Percentiles rank a stretch among this genome's conserved stretches.
Conservation (phyloP, 2,329 filamentous ascomycete genomes). For the Cordyceps fumosorosea region DNA sequence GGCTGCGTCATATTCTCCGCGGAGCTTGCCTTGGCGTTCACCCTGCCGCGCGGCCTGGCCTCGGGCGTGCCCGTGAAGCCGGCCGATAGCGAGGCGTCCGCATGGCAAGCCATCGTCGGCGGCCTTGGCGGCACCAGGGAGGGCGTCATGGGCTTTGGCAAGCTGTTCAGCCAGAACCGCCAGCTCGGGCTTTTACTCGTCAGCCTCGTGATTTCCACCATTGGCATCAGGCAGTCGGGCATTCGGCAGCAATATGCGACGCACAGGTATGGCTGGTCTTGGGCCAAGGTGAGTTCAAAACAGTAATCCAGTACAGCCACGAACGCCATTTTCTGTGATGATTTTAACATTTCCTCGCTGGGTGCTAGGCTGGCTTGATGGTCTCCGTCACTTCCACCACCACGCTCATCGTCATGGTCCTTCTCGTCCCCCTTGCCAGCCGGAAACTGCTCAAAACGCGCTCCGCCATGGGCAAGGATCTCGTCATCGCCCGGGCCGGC, state of each 20-base stretch:
- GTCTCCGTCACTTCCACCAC: neutral
- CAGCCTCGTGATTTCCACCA: constrained; percentile 6
- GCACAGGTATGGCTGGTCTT: constrained; percentile 10
- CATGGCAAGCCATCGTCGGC: neutral
- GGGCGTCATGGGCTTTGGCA: neutral
- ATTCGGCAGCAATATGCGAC: constrained; percentile 11
- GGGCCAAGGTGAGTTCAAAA: neutral
- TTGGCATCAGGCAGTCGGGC: neutral
- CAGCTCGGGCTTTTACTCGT: constrained; percentile 1
- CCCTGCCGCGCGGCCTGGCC: constrained; percentile 2
- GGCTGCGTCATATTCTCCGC: neutral
- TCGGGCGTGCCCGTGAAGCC: neutral
- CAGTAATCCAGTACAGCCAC: neutral
- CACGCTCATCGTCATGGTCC: neutral
- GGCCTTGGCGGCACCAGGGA: neutral
- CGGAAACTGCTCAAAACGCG: neutral
- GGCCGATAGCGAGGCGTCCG: neutral
- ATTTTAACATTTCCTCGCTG: no score
- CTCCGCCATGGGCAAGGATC: constrained; percentile 8
- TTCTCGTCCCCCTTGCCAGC: constrained; percentile 2
- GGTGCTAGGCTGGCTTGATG: constrained; percentile 8
- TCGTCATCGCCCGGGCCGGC: constrained; percentile 1
- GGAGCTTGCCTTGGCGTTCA: neutral
- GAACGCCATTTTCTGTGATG: no score
- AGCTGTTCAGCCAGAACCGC: neutral